These are phyloP conservation scores for Trypanosoma boissoni DNA, from an alignment of 208 protist species.

Conservation along the genomic window DNA sequence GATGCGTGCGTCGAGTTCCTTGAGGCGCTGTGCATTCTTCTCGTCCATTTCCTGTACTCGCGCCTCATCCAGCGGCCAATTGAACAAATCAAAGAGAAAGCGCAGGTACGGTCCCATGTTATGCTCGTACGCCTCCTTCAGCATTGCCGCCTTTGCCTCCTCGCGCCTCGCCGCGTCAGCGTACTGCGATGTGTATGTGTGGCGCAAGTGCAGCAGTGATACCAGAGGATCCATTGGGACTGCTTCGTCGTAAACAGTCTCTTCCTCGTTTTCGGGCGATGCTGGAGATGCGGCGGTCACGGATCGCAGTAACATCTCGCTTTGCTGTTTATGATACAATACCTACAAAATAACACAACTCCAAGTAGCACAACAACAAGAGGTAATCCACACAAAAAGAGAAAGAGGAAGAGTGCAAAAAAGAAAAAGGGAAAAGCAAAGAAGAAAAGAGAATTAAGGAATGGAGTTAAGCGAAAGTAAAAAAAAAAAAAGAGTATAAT, in stretches of 20 bases:
- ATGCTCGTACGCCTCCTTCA: conserved; percentile 68
- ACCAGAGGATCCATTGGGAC: conserved; percentile 83
- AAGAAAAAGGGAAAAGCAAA: not conserved
- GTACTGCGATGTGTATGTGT: conserved; percentile 78
- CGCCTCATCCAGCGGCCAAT: conserved; percentile 64
- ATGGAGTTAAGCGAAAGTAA: not conserved
- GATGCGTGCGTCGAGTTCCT: conserved; percentile 83
- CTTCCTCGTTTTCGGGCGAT: conserved; percentile 30
- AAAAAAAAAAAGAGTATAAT: conserved; percentile 1
- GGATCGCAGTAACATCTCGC: not conserved
- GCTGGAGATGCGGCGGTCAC: not conserved
- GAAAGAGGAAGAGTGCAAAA: not conserved
- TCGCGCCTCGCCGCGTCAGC: conserved; percentile 69
- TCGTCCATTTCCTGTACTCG: conserved; percentile 68
- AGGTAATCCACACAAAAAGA: not conserved
- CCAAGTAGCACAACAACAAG: not conserved
- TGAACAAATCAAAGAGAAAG: conserved; percentile 73
- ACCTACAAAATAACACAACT: not conserved
- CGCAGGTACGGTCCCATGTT: conserved; percentile 91
- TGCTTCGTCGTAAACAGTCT: conserved; percentile 31
- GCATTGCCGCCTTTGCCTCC: conserved; percentile 61
- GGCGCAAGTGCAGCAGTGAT: conserved; percentile 71
- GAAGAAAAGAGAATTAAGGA: not conserved
- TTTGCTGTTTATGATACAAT: not conserved
- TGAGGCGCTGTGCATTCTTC: conserved; percentile 73